Evolutionary conservation across 805 yeast genomes (phyloP).

Genomic region (Kregervanrija pseudodelftensis): DNA sequence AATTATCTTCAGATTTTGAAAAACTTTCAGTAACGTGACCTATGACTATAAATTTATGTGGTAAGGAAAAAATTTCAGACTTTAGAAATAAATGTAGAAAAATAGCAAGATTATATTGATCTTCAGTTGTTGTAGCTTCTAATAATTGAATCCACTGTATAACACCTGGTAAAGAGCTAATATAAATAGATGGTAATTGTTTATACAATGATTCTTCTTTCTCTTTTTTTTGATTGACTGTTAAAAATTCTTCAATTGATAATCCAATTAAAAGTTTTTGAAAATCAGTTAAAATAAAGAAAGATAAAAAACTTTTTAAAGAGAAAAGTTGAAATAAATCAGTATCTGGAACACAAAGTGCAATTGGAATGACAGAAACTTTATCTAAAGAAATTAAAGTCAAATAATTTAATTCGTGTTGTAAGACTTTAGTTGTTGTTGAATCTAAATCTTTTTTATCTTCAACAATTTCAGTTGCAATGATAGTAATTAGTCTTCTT

Average conservation of each 20-base stretch:
- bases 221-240: constrained; percentile 5
- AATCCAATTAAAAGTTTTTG: constrained; percentile 22
- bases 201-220: constrained; percentile 7
- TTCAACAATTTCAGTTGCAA: constrained; percentile 20
- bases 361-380: constrained; percentile 9
- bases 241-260: constrained; percentile 19
- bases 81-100: constrained; percentile 19
- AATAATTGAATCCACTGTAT: constrained; percentile 21
- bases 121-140: constrained; percentile 8
- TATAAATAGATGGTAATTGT: constrained; percentile 20
- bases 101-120: constrained; percentile 9
- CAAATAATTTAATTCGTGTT: constrained; percentile 19
- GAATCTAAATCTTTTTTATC: constrained; percentile 12
- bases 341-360: constrained; percentile 16
- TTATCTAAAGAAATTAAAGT: constrained; percentile 14
- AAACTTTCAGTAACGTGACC: constrained; percentile 10
- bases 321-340: constrained; percentile 25
- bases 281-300: constrained; percentile 17
- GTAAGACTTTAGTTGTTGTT: constrained; percentile 14
- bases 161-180: constrained; percentile 21
- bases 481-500: constrained; percentile 25
- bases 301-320: constrained; percentile 25
- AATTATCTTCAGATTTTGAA: constrained; percentile 1
- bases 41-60: constrained; percentile 24
- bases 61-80: constrained; percentile 23